Conservation (phyloP, 1,284 basidiomycete genomes). For the Apiotrichum sp. region DNA sequence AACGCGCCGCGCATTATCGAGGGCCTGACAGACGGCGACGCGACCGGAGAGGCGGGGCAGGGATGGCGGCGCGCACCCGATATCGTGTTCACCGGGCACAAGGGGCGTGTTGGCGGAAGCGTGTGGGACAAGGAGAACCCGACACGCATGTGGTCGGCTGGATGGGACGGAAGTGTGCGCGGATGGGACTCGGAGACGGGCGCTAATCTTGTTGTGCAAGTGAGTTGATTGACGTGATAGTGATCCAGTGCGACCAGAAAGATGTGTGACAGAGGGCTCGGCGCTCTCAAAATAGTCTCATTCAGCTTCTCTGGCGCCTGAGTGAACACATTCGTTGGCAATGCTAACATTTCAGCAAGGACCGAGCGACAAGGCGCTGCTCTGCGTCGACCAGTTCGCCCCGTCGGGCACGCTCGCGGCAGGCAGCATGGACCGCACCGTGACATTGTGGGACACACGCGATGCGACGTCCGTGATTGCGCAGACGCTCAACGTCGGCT, state of each 20-base stretch:
- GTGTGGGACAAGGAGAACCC: slow-evolving; percentile 39
- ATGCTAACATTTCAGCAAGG: slow-evolving; percentile 35
- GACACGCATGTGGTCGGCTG: slow-evolving; percentile 42
- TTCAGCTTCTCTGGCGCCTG: too few relatives aligned
- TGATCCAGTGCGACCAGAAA: too few relatives aligned
- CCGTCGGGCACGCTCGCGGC: slow-evolving; percentile 47
- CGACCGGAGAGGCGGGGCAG: slow-evolving; percentile 27
- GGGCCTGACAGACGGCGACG: slow-evolving; percentile 38
- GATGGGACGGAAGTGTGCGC: slow-evolving; percentile 50
- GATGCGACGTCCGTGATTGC: slow-evolving; percentile 50
- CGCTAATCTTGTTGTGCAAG: slow-evolving; percentile 41
- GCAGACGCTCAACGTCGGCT: slow-evolving; percentile 54
- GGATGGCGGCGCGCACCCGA: slow-evolving; percentile 44
- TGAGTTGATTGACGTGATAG: slow-evolving; percentile 19
- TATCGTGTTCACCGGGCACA: slow-evolving; percentile 39
- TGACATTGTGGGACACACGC: slow-evolving; percentile 52
- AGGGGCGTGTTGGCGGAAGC: slow-evolving; percentile 39
- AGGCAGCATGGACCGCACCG: slow-evolving; percentile 50
- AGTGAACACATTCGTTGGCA: too few relatives aligned
- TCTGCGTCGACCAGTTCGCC: slow-evolving; percentile 48
- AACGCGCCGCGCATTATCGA: slow-evolving; percentile 49
- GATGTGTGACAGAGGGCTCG: too few relatives aligned
- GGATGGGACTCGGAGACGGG: slow-evolving; percentile 50
- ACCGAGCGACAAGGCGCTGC: slow-evolving; percentile 47
- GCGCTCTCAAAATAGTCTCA: too few relatives aligned